Evolutionary conservation across 768 basidiomycete species (phyloP), one percentile per base, ranked within the genome.

Genomic region (Suillus cothurnatus): DNA sequence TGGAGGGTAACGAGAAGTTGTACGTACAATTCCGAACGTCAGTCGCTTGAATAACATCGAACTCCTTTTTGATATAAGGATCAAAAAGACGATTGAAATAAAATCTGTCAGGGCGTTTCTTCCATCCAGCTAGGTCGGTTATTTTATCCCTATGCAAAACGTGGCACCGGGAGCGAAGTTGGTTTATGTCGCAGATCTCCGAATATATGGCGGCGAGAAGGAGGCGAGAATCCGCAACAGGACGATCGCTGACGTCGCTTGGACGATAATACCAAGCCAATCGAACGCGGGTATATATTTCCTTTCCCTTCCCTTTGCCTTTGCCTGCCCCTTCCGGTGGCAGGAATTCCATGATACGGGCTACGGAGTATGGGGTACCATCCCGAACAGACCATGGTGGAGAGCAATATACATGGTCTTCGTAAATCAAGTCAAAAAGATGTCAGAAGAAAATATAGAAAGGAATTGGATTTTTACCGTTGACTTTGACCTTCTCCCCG

Each of bases 251-350:
- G 70, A 98, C 93, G 85, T 99, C 97, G 79, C 91, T 88, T 61
- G 95, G 95, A 69, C 97, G 93, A 81, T 98, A 97, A 81, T 96
- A 99, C 88, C 95, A 95, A 53, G 94, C 94, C 63, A 98, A 84
- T 61, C 95, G 89, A 69, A 95, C 95, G 73, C 93, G 91, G 70
- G 91, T 89, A 76, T 87, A 90, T 21, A 83, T 80, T 74, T 88
- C 88, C 71, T 87, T 87, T 72, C 86, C 86, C 70, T 85, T 85
- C 63, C 88, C 88, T 67, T 84, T 81, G 64, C 86, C 86, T 77
- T 86, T 92, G 45, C 87, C 81, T 47, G 82, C 81, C 61, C 90
- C 89, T 76, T 90, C 88, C 12, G 93, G 89, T 39, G 92, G 91
- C 21, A 98, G 82, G 72, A 98, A 95, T 79, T 96, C 94, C 91